Base-by-base conservation (phyloP, 805 yeast genomes). In the Metschnikowia noctiluminum region DNA sequence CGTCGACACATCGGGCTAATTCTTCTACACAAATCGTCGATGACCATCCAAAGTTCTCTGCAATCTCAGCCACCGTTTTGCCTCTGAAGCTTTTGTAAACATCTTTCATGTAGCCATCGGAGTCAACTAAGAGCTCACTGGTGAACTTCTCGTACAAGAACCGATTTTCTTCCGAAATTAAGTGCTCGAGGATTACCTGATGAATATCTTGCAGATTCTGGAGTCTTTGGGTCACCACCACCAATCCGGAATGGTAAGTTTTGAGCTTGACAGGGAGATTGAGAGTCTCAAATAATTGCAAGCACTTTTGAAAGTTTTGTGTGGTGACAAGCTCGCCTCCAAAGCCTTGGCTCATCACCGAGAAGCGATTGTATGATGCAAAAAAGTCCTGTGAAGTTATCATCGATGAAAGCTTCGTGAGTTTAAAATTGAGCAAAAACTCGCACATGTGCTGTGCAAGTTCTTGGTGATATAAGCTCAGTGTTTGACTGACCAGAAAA, bases 391-490 rank as follows among this genome's bases (percentile, higher is more conserved):
- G 76, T 1, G 64, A 49, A 4, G 78, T 69, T 27, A 70, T 62
- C 69, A 73, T 72, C 6, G 75, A 63, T 3, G 73, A 64, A 5
- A 52, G 43, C 39, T 57, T 61, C 3, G 66, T 63, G 39, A 73
- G 59, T 46, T 62, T 65, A 39, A 52, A 59, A 35, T 52, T 65
- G 7, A 60, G 59, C 52, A 87, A 69, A 63, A 81, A 90, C 57
- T 87, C 96, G 37, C 89, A 83, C 2, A 92, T 62, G 59, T 89
- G 91, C 45, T 96, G 75, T 0, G 97, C 80, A 14, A 89, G 68
- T 58, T 89, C 96, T 50, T 81, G 80, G 28, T 78, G 66, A 51
- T 77, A 79, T n/a, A 76, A 56, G 12, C 60, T 48, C 6, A 73
- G 66, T 1, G 53, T 58, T 48, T 65, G 69, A 52, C 64, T 53